Base-by-base conservation (phyloP, 208 protist species). In the Angomonas deanei region DNA sequence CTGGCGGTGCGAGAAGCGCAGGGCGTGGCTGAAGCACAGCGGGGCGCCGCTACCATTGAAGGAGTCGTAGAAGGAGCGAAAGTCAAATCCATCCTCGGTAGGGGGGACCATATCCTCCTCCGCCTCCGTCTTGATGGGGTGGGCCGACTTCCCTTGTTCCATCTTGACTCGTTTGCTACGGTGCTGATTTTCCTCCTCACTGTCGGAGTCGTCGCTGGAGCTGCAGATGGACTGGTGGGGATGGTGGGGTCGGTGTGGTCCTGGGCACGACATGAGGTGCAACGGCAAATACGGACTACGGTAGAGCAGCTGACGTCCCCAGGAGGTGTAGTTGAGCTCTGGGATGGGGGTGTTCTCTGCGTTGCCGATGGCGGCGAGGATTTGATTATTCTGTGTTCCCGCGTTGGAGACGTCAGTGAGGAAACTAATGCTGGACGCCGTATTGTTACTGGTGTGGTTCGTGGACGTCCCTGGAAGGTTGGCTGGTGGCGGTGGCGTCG, bases 1-100 rank as follows among this genome's bases (percentile, higher is more conserved):
- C 6, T 68, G 69, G 10, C 87, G 83, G 59, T 91, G 84, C 31
- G 84, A 91, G 48, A 94, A 94, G 33, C 87, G 84, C 60, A 94
- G 73, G 26, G 87, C 36, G 47, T 94, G 87, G n/a, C 66, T 74
- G 30, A 94, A 68, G 24, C 78, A 68, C 39, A 91, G 79, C 26
- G 84, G 78, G 73, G 58, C 50, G 38, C 67, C 66, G 39, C 70
- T 64, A 13, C 72, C 73, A 6, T 64, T n/a, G 10, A 5, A 5
- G 28, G 54, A 17, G 47, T n/a, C n/a, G n/a, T n/a, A n/a, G n/a
- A n/a, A n/a, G n/a, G n/a, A n/a, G n/a, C n/a, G n/a, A n/a, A n/a
- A n/a, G n/a, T n/a, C n/a, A n/a, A n/a, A n/a, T n/a, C n/a, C n/a
- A n/a, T n/a, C n/a, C n/a, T n/a, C n/a, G n/a, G n/a, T n/a, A n/a